Evolutionary conservation across 345 rosid genomes (phyloP).

Genomic region (Rhodamnia argentea): DNA sequence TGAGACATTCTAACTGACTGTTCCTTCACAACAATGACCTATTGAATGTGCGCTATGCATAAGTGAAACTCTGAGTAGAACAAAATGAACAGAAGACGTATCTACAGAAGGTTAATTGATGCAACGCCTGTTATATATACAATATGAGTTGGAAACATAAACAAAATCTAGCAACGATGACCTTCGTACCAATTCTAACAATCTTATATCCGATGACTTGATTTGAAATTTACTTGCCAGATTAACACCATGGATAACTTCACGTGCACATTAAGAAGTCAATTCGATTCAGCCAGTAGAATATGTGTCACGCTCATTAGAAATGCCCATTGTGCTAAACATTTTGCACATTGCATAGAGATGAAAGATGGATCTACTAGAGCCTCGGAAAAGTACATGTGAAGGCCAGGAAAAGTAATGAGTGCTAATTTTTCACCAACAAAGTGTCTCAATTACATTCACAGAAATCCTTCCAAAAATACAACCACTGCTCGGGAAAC

Average conservation of each 20-base stretch:
- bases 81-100: neutral
- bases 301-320: neutral
- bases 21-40: neutral
- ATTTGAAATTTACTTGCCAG: neutral
- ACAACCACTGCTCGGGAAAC: neutral
- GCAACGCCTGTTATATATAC: neutral
- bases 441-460: neutral
- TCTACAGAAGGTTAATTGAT: neutral
- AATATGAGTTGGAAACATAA: neutral
- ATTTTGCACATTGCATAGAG: neutral
- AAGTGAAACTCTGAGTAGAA: neutral
- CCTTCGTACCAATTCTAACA: neutral
- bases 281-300: neutral
- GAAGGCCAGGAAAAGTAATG: neutral
- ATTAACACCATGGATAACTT: neutral
- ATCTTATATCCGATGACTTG: neutral
- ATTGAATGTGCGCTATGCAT: neutral
- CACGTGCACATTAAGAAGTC: neutral
- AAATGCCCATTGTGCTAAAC: neutral
- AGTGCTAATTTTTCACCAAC: neutral
- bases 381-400: neutral
- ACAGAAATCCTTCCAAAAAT: neutral
- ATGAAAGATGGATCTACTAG: neutral
- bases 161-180: neutral
- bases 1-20: neutral